Evolutionary conservation across 306 rosid species (phyloP), one percentile per base, ranked within the genome.

Genomic region (Echinosophora koreensis): DNA sequence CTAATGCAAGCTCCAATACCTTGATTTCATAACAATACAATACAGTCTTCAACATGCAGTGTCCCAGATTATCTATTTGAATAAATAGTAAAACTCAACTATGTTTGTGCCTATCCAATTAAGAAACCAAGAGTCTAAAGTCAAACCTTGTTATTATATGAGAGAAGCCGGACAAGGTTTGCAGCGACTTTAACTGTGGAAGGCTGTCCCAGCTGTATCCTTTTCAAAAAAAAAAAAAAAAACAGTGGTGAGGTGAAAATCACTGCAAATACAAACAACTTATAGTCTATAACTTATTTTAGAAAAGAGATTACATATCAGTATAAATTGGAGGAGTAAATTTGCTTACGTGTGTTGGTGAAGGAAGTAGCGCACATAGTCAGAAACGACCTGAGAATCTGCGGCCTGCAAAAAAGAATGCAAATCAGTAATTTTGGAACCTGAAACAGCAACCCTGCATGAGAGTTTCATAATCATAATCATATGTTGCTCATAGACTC

Each of bases 181-280:
- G 98, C 98, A 57, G 93, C 90, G 71, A 90, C 96, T 75, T 95
- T 92, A 32, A 95, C 98, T 5, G 98, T 95, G 9, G 98, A 92
- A 77, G 97, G 97, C 80, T 89, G 97, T 69, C 97, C 97, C 28
- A 89, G 92, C 89, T 95, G 98, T 76, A 95, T 90, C 67, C 98
- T 94, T 86, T 27, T 50, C 73, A 85, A 8, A 70, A 12, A 35
- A n/a, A 77, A 71, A 79, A 22, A 22, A n/a, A n/a, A n/a, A n/a
- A 72, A 62, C 41, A 44, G 13, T 32, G 9, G 69, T 68, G 5
- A 77, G 56, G 49, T 16, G 5, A 46, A 52, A 22, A 76, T 30
- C 72, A 51, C 49, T 54, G 15, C 55, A 58, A 28, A 55, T 46
- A 30, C 14, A 22, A 52, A 51, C 46, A 46, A 83, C 64, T 66